phyloP scores from a whole-genome alignment of 371 early-diverging fungal genomes.

The Rhizopus delemar region DNA sequence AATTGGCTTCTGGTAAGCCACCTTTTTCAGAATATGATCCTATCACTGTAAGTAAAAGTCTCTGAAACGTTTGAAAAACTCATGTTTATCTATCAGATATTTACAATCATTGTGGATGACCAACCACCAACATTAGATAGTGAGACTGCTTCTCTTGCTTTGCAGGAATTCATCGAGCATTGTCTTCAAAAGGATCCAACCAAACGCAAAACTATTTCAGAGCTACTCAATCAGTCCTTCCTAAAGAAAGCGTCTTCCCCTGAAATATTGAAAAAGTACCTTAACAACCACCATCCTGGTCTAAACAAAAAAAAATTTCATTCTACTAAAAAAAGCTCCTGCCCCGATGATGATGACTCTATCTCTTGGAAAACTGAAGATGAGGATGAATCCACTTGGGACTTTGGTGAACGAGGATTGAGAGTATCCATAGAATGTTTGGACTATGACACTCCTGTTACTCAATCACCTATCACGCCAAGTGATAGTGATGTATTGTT shows the following conservation, averaged over 20 bases:
- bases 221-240: slow-evolving; percentile 71
- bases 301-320: slow-evolving; percentile 17
- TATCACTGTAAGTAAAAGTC: slow-evolving; percentile 50
- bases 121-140: slow-evolving; percentile 35
- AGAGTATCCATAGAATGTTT: slow-evolving; percentile 15
- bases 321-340: neutral
- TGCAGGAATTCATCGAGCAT: slow-evolving; percentile 37
- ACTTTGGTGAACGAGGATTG: slow-evolving; percentile 13
- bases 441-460: neutral
- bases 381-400: slow-evolving; percentile 17
- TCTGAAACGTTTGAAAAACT: neutral
- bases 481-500: slow-evolving; percentile 6
- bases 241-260: slow-evolving; percentile 33
- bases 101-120: slow-evolving; percentile 39
- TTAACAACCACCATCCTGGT: slow-evolving; percentile 17
- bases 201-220: slow-evolving; percentile 62
- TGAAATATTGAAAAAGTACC: slow-evolving; percentile 20
- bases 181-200: slow-evolving; percentile 68
- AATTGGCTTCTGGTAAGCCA: slow-evolving; percentile 91
- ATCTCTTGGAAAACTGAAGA: slow-evolving; percentile 5
- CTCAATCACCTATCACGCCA: slow-evolving; percentile 26
- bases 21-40: slow-evolving; percentile 91
- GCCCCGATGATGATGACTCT: slow-evolving; percentile 20
- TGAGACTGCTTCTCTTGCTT: slow-evolving; percentile 4
- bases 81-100: slow-evolving; percentile 26